Conservation (phyloP, 116 monocot genomes). For the Zostera marina region DNA sequence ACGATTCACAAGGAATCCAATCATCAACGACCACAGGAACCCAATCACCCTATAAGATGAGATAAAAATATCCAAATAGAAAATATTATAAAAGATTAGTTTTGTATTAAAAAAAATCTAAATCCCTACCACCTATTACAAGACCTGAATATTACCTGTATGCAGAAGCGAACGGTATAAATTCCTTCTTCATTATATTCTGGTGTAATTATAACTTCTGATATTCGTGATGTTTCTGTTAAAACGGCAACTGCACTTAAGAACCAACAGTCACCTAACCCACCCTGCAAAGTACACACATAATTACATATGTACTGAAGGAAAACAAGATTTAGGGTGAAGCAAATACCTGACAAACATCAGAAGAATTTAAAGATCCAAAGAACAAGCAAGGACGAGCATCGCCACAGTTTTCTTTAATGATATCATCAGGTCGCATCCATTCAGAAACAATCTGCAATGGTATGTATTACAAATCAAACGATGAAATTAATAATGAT, state of each 20-base stretch:
- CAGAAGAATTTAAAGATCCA: slow-evolving; percentile 79
- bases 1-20: slow-evolving; percentile 96
- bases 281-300: slow-evolving; percentile 48
- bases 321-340: background rate
- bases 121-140: background rate
- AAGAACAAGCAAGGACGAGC: slow-evolving; percentile 85
- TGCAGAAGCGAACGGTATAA: slow-evolving; percentile 96
- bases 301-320: background rate
- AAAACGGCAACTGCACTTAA: slow-evolving; percentile 98
- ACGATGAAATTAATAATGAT: background rate
- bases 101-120: background rate
- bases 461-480: background rate
- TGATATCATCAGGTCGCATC: slow-evolving; percentile 83
- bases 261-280: slow-evolving; percentile 98
- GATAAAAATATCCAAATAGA: background rate
- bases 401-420: slow-evolving; percentile 33
- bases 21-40: slow-evolving; percentile 98
- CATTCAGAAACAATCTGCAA: slow-evolving; percentile 90
- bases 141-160: slow-evolving; percentile 46
- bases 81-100: background rate
- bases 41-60: slow-evolving; percentile 78
- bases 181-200: slow-evolving; percentile 95
- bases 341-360: slow-evolving; percentile 88
- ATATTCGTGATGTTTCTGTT: slow-evolving; percentile 84
- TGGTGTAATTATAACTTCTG: slow-evolving; percentile 93